These are phyloP conservation scores for Marasmius tenuissimus DNA, from an alignment of 1,284 basidiomycete species.

Conservation along the genomic window DNA sequence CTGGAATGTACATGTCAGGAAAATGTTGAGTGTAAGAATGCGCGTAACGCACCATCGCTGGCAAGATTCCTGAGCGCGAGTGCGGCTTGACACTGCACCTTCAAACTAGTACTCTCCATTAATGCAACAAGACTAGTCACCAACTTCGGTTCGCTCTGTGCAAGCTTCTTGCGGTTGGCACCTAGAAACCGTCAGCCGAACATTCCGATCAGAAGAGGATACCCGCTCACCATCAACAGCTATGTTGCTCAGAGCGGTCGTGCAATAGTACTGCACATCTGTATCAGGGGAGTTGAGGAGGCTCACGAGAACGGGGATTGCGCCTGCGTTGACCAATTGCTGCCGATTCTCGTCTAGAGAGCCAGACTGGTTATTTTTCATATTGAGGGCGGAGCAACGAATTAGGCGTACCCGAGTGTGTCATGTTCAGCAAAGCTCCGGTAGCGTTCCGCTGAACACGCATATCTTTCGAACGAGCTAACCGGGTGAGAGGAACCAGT, in stretches of 20 bases:
- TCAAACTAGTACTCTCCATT: slow-evolving; percentile 97
- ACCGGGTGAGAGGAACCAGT: slow-evolving; percentile 91
- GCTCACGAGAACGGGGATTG: slow-evolving; percentile 96
- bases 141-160: slow-evolving; percentile 92
- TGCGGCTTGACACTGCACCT: slow-evolving; percentile 99
- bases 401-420: slow-evolving; percentile 80
- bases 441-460: slow-evolving; percentile 98
- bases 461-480: slow-evolving; percentile 99
- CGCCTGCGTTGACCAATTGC: slow-evolving; percentile 97
- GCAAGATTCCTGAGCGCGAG: slow-evolving; percentile 96
- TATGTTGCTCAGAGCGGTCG: slow-evolving; percentile 97
- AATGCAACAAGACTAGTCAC: slow-evolving; percentile 93
- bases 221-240: slow-evolving; percentile 76
- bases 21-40: not conserved
- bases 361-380: slow-evolving; percentile 7
- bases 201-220: too few species aligned
- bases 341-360: slow-evolving; percentile 92
- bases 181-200: too few species aligned
- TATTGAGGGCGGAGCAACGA: slow-evolving; percentile 3
- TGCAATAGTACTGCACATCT: slow-evolving; percentile 99
- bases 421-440: slow-evolving; percentile 98
- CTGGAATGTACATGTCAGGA: slow-evolving; percentile 40
- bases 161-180: slow-evolving; percentile 94
- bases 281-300: slow-evolving; percentile 97
- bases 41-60: slow-evolving; percentile 73